Evolutionary conservation across 257 asterid species (phyloP).

Genomic region (Solanum bulbocastanum): DNA sequence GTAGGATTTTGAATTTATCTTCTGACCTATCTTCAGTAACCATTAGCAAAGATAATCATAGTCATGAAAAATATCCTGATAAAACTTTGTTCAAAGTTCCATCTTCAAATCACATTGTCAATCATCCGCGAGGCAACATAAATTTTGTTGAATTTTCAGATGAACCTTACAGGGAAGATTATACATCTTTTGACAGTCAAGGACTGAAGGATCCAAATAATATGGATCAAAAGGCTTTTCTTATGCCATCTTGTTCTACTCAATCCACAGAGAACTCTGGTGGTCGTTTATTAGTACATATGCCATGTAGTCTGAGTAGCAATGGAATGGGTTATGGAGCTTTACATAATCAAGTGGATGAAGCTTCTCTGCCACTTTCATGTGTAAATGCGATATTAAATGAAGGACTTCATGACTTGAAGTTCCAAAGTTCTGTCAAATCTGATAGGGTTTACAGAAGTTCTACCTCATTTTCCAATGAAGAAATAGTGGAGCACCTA

Average conservation of each 20-base stretch:
- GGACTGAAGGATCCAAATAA: slow-evolving; percentile 28
- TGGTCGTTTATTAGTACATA: slow-evolving; percentile 26
- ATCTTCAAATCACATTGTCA: neutral
- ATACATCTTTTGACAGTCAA: slow-evolving; percentile 21
- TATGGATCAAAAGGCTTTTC: slow-evolving; percentile 21
- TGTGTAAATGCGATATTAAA: slow-evolving; percentile 50
- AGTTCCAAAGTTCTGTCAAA: slow-evolving; percentile 72
- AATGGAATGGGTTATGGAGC: slow-evolving; percentile 25
- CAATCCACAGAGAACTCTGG: slow-evolving; percentile 33
- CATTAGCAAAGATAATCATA: neutral
- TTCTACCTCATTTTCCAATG: slow-evolving; percentile 85
- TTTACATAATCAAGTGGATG: slow-evolving; percentile 48
- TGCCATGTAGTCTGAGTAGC: slow-evolving; percentile 36
- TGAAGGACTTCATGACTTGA: slow-evolving; percentile 60
- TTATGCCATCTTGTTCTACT: slow-evolving; percentile 34
- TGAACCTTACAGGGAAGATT: slow-evolving; percentile 34
- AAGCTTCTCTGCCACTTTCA: slow-evolving; percentile 49
- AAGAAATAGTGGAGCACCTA: slow-evolving; percentile 92
- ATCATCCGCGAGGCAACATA: slow-evolving; percentile 4
- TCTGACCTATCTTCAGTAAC: slow-evolving; percentile 2
- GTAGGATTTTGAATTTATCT: slow-evolving; percentile 15
- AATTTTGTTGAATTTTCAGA: slow-evolving; percentile 21
- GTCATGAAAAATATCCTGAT: neutral
- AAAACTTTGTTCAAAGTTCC: neutral
- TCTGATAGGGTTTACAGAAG: slow-evolving; percentile 70